Percentiles rank a stretch among this genome's conserved stretches.
These are phyloP conservation scores for Colletotrichum tropicale DNA, from an alignment of 2,329 filamentous ascomycete species.

Conservation along the genomic window DNA sequence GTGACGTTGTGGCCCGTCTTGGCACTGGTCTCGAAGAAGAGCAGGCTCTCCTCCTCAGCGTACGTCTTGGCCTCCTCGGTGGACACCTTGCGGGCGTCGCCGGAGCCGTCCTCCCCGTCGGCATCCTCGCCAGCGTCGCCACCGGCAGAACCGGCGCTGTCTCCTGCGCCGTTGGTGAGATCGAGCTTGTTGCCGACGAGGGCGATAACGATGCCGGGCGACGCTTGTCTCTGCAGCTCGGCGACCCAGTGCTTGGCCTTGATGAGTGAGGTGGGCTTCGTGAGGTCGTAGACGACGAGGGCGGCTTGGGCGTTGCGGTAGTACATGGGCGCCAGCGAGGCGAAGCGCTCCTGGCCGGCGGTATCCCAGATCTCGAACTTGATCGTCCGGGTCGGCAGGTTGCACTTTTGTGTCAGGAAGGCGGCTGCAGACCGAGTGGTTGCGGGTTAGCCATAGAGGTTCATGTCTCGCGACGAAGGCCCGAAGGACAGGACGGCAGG, in stretches of 20 bases:
- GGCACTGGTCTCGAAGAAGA: conserved; percentile 98
- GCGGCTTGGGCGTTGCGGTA: conserved; percentile 98
- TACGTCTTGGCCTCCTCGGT: conserved; percentile 92
- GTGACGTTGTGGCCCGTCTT: conserved; percentile 95
- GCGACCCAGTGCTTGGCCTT: conserved; percentile 99
- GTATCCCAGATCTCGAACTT: conserved; percentile 99
- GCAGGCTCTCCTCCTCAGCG: conserved; percentile 88
- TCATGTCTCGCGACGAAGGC: not conserved
- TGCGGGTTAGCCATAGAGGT: conserved; percentile 5
- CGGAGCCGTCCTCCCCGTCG: conserved; percentile 62
- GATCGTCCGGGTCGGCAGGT: conserved; percentile 89
- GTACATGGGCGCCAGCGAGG: conserved; percentile 97
- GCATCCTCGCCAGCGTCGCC: conserved; percentile 46
- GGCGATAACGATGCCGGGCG: conserved; percentile 94
- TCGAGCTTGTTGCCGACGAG: conserved; percentile 97
- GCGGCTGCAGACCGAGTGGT: conserved; percentile 67
- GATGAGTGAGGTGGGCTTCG: conserved; percentile 90
- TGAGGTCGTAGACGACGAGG: conserved; percentile 97
- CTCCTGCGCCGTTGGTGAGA: conserved; percentile 71
- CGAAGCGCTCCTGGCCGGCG: conserved; percentile 96
- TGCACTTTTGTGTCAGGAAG: conserved; percentile 98
- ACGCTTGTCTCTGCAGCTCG: conserved; percentile 94
- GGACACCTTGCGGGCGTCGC: conserved; percentile 84
- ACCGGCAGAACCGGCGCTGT: conserved; percentile 50
- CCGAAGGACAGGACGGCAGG: not conserved